phyloP scores from a whole-genome alignment of 202 grass and related monocot genomes.

The Panicum virgatum region DNA sequence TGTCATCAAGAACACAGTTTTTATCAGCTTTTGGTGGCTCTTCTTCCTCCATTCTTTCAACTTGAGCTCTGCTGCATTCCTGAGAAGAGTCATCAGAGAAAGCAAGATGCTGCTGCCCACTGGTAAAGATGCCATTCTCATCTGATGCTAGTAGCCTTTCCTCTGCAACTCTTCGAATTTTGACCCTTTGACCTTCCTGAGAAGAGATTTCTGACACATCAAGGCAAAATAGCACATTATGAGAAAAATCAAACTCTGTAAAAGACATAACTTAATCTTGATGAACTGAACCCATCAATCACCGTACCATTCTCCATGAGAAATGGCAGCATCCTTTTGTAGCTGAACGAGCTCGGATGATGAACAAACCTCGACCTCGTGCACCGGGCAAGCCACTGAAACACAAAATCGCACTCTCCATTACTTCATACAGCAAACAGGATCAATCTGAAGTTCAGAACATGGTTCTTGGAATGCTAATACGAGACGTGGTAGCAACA shows the following conservation, averaged over 20 bases:
- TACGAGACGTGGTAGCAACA: not conserved
- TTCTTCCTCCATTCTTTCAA: conserved; percentile 33
- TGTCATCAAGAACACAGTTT: not conserved
- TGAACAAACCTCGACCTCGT: conserved; percentile 56
- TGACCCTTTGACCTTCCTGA: conserved; percentile 27
- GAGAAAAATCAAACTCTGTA: conserved; percentile 33
- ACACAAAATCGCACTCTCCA: not conserved
- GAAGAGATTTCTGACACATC: conserved; percentile 37
- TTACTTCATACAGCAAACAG: not conserved
- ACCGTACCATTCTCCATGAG: conserved; percentile 71
- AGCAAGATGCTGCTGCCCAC: conserved; percentile 15
- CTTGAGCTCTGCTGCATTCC: conserved; percentile 30
- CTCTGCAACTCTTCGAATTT: conserved; percentile 25
- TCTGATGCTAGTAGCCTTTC: not conserved
- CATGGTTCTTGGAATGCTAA: not conserved
- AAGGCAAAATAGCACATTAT: conserved; percentile 36
- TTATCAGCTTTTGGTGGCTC: not conserved
- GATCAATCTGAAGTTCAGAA: conserved; percentile 22
- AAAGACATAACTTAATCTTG: not conserved
- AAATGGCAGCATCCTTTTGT: conserved; percentile 91
- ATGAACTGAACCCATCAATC: not conserved
- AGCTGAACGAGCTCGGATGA: conserved; percentile 69
- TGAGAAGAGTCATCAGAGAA: conserved; percentile 28
- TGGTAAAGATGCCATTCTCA: not conserved
- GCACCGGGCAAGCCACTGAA: conserved; percentile 53